Percentiles rank a stretch among this genome's conserved stretches.
Evolutionary conservation across 306 rosid genomes (phyloP).

Genomic region (Trifolium pratense): DNA sequence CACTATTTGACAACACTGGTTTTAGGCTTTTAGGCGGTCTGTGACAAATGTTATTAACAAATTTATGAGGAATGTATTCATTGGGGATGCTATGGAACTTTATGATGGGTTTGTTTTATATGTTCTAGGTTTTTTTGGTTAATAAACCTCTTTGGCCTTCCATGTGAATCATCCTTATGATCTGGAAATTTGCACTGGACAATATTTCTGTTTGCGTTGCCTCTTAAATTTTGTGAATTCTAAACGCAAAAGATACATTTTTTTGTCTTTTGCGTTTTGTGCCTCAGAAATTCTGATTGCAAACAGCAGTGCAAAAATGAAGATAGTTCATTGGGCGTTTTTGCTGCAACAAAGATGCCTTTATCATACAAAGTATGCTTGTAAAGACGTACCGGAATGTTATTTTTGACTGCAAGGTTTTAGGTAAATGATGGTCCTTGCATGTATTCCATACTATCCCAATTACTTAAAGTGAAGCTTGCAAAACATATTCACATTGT

Average conservation of each 20-base stretch:
- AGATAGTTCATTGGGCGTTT: conserved; percentile 22
- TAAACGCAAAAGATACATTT: background rate
- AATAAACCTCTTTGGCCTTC: too few relatives aligned
- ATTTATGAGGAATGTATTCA: conserved; percentile 9
- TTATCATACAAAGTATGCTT: conserved; percentile 6
- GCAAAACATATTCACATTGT: background rate
- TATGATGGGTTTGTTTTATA: conserved; percentile 9
- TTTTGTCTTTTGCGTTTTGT: background rate
- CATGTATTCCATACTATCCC: background rate
- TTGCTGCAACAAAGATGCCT: conserved; percentile 16
- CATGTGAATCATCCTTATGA: background rate
- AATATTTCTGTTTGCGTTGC: background rate
- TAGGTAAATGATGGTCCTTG: conserved; percentile 11
- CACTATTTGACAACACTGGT: background rate
- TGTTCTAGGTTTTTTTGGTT: background rate
- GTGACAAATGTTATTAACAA: background rate
- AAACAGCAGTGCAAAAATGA: background rate
- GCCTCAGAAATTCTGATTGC: conserved; percentile 1
- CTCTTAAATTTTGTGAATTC: background rate
- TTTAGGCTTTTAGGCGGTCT: conserved; percentile 14
- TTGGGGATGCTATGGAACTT: conserved; percentile 18
- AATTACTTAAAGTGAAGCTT: conserved; percentile 20
- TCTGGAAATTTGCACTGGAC: background rate
- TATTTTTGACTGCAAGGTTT: conserved; percentile 1
- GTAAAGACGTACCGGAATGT: background rate